Base-by-base conservation (phyloP, 768 basidiomycete genomes). In the Naganishia randhawae region DNA sequence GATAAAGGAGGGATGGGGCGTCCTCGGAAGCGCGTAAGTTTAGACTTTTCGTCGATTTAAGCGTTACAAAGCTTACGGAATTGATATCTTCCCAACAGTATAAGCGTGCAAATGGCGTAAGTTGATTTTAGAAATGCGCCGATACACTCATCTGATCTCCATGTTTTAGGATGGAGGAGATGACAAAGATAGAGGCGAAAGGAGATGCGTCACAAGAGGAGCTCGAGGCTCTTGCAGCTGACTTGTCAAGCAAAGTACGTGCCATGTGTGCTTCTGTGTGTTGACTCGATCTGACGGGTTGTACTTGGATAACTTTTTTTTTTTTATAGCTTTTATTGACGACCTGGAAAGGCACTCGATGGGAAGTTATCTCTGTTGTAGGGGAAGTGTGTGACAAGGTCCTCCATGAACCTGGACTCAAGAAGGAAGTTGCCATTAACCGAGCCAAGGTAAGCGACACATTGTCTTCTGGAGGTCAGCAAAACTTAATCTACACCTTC, bases 1-100 rank as follows among this genome's bases (percentile, higher is more conserved):
- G 63, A 89, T 93, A 31, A 98, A 98, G 80, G 96, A 99, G 72
- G 90, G 93, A 0, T 98, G 92, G 89, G 93, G 92, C 17, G 89
- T 98, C 69, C 89, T 98, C 69, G 91, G 92, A 39, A 92, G 91
- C 83, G 95, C 95, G 88, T 93, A 81, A 82, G 91, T 83, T 13
- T 5, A 29, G 33, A 69, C 35, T 10, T 13, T 45, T 48, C 31
- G 48, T 68, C 45, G 50, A 22, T 19, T 17, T 29, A 22, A 19
- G 37, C 17, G 68, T 62, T 29, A 9, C 16, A 41, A 33, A 53
- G 16, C n/a, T 31, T 29, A 45, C 10, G 22, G 35, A 31, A 25
- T 35, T 11, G 17, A n/a, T 32, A 63, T 50, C 8, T 54, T 17
- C 13, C 3, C 17, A 33, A 19, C 72, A 87, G 86, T 4, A 76